These are phyloP conservation scores for Solanum pennellii DNA, from an alignment of 257 asterid species.

Conservation along the genomic window DNA sequence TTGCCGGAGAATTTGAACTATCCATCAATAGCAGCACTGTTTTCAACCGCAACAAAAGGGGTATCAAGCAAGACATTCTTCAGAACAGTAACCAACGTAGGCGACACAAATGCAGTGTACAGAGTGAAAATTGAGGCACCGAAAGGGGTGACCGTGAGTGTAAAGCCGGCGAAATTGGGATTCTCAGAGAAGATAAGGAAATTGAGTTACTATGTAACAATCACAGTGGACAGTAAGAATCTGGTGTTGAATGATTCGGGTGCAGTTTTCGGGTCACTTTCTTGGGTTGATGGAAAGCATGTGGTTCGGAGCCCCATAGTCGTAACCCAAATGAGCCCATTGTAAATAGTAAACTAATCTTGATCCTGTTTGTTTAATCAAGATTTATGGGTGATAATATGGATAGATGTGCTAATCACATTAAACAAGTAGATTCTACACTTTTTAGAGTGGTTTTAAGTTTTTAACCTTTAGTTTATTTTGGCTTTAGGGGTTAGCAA, in stretches of 20 bases:
- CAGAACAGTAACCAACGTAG: slow-evolving; percentile 79
- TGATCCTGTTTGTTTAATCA: not conserved
- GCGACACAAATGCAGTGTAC: slow-evolving; percentile 45
- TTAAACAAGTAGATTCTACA: not conserved
- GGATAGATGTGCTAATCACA: not conserved
- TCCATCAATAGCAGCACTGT: slow-evolving; percentile 75
- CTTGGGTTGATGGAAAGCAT: slow-evolving; percentile 85
- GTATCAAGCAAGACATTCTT: slow-evolving; percentile 52
- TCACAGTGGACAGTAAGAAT: slow-evolving; percentile 40
- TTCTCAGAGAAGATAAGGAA: slow-evolving; percentile 49
- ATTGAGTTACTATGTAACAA: slow-evolving; percentile 59
- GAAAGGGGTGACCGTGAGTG: slow-evolving; percentile 62
- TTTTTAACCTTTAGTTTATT: not conserved
- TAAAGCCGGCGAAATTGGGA: slow-evolving; percentile 59
- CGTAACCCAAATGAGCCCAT: slow-evolving; percentile 64
- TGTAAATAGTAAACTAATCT: slow-evolving; percentile 27
- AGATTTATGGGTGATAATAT: not conserved
- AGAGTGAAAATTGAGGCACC: slow-evolving; percentile 49
- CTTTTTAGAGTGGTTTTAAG: not conserved
- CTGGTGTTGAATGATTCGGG: slow-evolving; percentile 65
- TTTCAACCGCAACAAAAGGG: slow-evolving; percentile 39
- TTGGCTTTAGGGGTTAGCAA: not conserved
- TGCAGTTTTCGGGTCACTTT: slow-evolving; percentile 71
- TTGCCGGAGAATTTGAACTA: slow-evolving; percentile 70
- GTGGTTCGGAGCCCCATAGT: slow-evolving; percentile 85